These are phyloP conservation scores for Solanum paucissectum DNA, from an alignment of 257 asterid species.

Conservation along the genomic window DNA sequence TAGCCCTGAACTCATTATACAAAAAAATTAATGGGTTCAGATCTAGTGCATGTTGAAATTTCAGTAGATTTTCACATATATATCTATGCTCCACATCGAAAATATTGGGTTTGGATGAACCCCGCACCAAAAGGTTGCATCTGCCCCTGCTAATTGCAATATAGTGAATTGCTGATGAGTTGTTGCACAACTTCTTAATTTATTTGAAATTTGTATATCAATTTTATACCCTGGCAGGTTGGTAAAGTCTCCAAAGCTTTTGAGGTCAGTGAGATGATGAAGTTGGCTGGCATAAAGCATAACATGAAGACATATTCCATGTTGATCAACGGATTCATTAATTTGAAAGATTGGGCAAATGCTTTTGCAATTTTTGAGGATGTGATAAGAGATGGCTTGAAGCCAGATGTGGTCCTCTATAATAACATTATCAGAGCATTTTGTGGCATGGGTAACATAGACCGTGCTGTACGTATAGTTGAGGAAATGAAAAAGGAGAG, in stretches of 20 bases:
- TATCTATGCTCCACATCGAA: background rate
- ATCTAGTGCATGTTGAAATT: background rate
- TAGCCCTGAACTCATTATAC: background rate
- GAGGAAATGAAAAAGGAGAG: slow-evolving; percentile 86
- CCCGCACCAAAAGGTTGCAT: background rate
- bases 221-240: slow-evolving; percentile 24
- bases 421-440: slow-evolving; percentile 78
- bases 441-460: slow-evolving; percentile 93
- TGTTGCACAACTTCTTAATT: background rate
- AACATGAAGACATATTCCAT: slow-evolving; percentile 95
- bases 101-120: background rate
- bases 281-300: slow-evolving; percentile 58
- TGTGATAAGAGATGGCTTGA: slow-evolving; percentile 61
- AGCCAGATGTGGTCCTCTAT: slow-evolving; percentile 88
- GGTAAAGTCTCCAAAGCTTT: slow-evolving; percentile 80
- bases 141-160: background rate
- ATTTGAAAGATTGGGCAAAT: slow-evolving; percentile 90
- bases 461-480: slow-evolving; percentile 74
- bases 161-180: background rate
- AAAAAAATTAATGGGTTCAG: background rate
- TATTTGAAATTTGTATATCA: background rate
- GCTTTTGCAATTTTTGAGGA: slow-evolving; percentile 93
- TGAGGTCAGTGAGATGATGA: slow-evolving; percentile 77
- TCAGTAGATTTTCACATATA: background rate
- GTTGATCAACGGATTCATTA: slow-evolving; percentile 86